A percentile compares a stretch with the other conserved stretches of the same genome.
These are phyloP conservation scores for Pichia membranifaciens DNA, from an alignment of 805 yeast genomes.

Conservation along the genomic window DNA sequence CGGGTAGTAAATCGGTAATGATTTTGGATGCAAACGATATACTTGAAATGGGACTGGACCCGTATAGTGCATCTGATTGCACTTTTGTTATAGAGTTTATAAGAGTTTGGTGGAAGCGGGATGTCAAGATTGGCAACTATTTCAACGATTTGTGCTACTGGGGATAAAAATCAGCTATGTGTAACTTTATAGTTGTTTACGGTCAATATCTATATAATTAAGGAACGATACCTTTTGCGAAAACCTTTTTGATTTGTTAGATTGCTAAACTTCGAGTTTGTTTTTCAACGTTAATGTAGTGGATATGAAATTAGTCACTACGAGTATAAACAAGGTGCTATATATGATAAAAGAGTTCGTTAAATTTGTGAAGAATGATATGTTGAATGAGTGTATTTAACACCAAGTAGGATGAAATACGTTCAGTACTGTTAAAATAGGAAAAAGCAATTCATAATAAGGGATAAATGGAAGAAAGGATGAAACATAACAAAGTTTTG, in stretches of 20 bases:
- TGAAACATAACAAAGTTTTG: neutral
- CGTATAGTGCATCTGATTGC: slow-evolving; percentile 41
- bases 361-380: no score
- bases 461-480: neutral
- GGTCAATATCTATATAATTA: no score
- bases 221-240: no score
- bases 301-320: no score
- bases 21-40: slow-evolving; percentile 34
- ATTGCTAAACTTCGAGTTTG: no score
- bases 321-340: no score
- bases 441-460: neutral
- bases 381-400: neutral
- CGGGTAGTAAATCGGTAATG: slow-evolving; percentile 1
- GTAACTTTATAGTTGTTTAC: no score
- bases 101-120: slow-evolving; percentile 42
- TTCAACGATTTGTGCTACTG: slow-evolving; percentile 30
- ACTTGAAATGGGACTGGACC: slow-evolving; percentile 55
- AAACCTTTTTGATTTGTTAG: no score
- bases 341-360: no score
- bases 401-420: neutral
- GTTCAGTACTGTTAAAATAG: no score
- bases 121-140: slow-evolving; percentile 36
- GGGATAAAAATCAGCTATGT: slow-evolving; percentile 1
- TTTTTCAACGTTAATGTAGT: no score
- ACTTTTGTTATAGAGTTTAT: slow-evolving; percentile 40